Base-by-base conservation (phyloP, 768 basidiomycete genomes). In the Agaricus sinodeliciosus region DNA sequence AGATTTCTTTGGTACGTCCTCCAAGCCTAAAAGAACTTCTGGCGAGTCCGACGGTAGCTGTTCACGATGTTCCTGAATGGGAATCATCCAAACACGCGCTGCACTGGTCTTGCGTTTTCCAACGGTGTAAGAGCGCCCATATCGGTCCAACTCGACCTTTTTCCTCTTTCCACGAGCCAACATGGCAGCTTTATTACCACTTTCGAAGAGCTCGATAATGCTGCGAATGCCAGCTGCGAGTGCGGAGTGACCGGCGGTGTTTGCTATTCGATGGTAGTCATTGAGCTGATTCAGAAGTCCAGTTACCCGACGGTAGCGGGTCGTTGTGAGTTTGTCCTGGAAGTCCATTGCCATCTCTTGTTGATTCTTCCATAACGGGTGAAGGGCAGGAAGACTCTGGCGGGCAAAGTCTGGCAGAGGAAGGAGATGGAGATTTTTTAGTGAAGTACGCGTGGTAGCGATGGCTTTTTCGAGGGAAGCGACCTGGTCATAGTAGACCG, bases 51-150 rank as follows among this genome's bases (percentile, higher is more conserved):
- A 37, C 6, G 56, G 31, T 16, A 60, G 40, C 13, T 58, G 11
- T 22, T 58, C 34, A 37, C 16, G 37, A 35, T 56, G 13, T 48
- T 59, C 34, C 51, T 75, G 69, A 22, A 79, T 78, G 31, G 85
- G 80, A 55, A 96, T 87, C 73, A 95, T 87, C 94, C 94, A 98
- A 8, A 94, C 93, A 36, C 91, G 80, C 34, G 94, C 93, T 1
- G 85, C 73, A 60, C 89, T 90, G 55, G 91, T 91, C 70, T 98
- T 98, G 58, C 94, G 78, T 68, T 82, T 80, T 36, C 94, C 94
- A 45, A 87, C 63, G 0, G 89, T 89, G 63, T 91, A 90, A n/a
- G 85, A 84, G 54, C 94, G 76, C n/a, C 92, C 91, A 51, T 78
- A 77, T 42, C 77, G 71, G 65, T 97, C 94, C 48, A 90, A 68